Evolutionary conservation across 2,329 filamentous ascomycete genomes (phyloP).

Genomic region (Zymoseptoria brevis): DNA sequence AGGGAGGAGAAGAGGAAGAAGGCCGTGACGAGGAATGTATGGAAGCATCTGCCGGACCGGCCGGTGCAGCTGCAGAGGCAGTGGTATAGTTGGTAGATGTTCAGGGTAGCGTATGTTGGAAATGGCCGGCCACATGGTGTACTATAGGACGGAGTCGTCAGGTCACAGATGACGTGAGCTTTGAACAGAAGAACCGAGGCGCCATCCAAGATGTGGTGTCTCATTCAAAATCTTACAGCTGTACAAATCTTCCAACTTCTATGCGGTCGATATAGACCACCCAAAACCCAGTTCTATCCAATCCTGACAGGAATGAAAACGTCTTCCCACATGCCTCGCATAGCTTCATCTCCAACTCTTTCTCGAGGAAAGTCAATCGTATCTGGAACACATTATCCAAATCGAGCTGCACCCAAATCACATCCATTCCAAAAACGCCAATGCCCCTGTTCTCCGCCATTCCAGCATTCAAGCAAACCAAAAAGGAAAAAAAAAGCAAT

Average conservation of each 20-base stretch:
- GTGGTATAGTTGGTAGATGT: conserved; percentile 77
- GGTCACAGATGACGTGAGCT: not conserved
- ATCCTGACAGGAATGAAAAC: not conserved
- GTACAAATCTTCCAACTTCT: not conserved
- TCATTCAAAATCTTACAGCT: not conserved
- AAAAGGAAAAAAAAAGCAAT: not conserved
- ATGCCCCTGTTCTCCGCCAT: not conserved
- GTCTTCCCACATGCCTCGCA: not conserved
- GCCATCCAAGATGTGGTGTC: not conserved
- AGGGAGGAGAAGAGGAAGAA: conserved; percentile 65
- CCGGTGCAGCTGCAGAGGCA: conserved; percentile 73
- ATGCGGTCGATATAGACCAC: not conserved
- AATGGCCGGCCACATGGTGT: not conserved
- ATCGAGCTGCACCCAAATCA: not conserved
- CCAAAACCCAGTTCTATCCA: not conserved
- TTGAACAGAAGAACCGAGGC: not conserved
- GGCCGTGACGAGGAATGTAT: conserved; percentile 64
- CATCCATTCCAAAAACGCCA: not conserved
- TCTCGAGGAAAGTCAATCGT: not conserved
- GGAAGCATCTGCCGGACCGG: conserved; percentile 81
- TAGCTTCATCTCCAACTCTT: not conserved
- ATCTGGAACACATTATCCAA: not conserved
- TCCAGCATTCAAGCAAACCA: not conserved
- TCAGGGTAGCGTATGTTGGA: not conserved
- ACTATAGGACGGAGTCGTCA: not conserved